Evolutionary conservation across 768 basidiomycete genomes (phyloP).

Genomic region (Auricularia heimuer): DNA sequence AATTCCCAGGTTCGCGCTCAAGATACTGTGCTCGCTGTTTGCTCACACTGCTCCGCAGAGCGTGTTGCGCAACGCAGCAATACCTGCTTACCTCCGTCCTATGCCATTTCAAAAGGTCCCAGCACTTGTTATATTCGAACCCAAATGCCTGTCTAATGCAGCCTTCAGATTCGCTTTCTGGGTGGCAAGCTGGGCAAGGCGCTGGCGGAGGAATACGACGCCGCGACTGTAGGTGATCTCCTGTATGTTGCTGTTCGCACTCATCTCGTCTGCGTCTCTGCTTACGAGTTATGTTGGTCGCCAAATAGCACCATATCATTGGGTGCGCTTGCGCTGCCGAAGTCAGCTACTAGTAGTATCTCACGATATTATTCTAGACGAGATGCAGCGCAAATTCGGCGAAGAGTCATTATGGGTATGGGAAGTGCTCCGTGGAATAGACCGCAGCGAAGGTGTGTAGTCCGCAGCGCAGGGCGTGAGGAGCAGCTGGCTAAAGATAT

Average conservation of each 20-base stretch:
- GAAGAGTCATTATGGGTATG: constrained; percentile 86
- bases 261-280: too few relatives aligned
- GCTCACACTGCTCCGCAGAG: constrained; percentile 38
- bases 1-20: constrained; percentile 57
- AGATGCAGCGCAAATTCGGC: constrained; percentile 73
- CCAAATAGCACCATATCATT: constrained; percentile 41
- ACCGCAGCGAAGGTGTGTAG: constrained; percentile 68
- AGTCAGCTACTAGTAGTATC: neutral
- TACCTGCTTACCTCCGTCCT: constrained; percentile 74
- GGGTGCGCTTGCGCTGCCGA: constrained; percentile 29
- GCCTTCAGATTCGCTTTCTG: constrained; percentile 72
- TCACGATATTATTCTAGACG: constrained; percentile 36
- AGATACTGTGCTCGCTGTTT: neutral
- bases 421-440: constrained; percentile 82
- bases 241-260: constrained; percentile 42
- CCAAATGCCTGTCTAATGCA: neutral
- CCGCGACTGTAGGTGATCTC: constrained; percentile 81
- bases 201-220: constrained; percentile 81
- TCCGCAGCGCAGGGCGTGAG: neutral
- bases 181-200: constrained; percentile 91
- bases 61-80: constrained; percentile 72
- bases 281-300: neutral
- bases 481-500: neutral
- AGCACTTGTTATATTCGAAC: too few relatives aligned
- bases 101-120: constrained; percentile 80